Evolutionary conservation across 2,329 filamentous ascomycete genomes (phyloP).

Genomic region (Arthrobotrys pseudoclavata): DNA sequence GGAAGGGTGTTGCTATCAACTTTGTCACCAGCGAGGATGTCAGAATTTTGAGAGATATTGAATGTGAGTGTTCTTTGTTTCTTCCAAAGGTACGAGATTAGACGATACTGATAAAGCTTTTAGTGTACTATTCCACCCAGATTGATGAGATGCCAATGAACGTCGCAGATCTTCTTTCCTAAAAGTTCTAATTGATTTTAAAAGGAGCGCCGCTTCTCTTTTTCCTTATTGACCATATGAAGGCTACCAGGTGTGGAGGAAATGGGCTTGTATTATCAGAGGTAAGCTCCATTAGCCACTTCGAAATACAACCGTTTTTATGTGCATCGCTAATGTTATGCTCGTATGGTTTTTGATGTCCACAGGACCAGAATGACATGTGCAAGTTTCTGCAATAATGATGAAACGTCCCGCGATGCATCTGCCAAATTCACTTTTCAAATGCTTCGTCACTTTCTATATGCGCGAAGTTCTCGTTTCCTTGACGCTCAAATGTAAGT

Average conservation of each 20-base stretch:
- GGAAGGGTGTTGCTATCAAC: conserved; percentile 99
- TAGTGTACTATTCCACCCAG: conserved; percentile 94
- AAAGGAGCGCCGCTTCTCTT: conserved; percentile 28
- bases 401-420: background rate
- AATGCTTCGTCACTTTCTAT: conserved; percentile 40
- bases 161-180: conserved; percentile 71
- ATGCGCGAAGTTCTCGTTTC: conserved; percentile 59
- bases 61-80: conserved; percentile 73
- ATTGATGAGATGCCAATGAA: conserved; percentile 99
- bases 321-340: conserved; percentile 25
- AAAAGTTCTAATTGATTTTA: conserved; percentile 24
- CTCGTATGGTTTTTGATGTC: conserved; percentile 26
- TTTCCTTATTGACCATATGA: conserved; percentile 37
- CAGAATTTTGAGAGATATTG: conserved; percentile 95
- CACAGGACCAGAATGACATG: conserved; percentile 57
- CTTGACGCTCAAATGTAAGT: conserved; percentile 70
- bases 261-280: conserved; percentile 62
- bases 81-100: background rate
- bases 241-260: conserved; percentile 60
- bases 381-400: conserved; percentile 45
- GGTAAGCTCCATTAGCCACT: conserved; percentile 33
- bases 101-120: conserved; percentile 63
- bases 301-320: background rate
- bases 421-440: background rate
- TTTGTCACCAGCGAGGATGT: conserved; percentile 99